These are phyloP conservation scores for Sechiopsis laciniata DNA, from an alignment of 306 rosid species.

Conservation along the genomic window DNA sequence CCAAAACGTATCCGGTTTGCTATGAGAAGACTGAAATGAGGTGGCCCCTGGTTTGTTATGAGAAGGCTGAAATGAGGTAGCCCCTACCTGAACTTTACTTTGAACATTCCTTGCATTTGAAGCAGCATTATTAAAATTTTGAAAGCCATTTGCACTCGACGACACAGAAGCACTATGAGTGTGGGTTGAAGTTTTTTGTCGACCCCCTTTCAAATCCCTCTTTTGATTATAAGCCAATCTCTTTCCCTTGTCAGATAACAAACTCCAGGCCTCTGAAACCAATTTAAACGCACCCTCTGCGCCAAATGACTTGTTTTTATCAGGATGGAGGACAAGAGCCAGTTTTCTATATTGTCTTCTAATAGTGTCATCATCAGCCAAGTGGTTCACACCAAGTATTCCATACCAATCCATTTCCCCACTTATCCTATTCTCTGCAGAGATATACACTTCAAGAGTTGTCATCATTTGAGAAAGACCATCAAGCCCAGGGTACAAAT, in stretches of 20 bases:
- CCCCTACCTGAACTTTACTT: constrained; percentile 33
- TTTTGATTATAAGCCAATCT: constrained; percentile 62
- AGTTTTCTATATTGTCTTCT: too few species aligned
- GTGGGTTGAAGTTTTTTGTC: constrained; percentile 39
- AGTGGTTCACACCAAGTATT: constrained; percentile 68
- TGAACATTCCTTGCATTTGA: constrained; percentile 48
- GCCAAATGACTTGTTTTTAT: constrained; percentile 27
- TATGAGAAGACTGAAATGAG: constrained; percentile 38
- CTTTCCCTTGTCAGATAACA: constrained; percentile 77
- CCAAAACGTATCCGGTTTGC: constrained; percentile 81
- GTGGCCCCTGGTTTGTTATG: constrained; percentile 25
- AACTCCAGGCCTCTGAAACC: constrained; percentile 94
- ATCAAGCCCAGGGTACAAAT: constrained; percentile 69
- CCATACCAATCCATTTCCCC: constrained; percentile 98
- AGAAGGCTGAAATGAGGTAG: constrained; percentile 36
- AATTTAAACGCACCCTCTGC: constrained; percentile 96
- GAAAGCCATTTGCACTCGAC: constrained; percentile 52
- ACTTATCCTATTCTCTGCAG: constrained; percentile 67
- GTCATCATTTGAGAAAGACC: constrained; percentile 81
- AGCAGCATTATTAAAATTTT: constrained; percentile 40
- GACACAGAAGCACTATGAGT: constrained; percentile 43
- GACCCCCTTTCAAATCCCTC: constrained; percentile 51
- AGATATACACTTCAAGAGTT: constrained; percentile 59
- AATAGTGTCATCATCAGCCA: constrained; percentile 40
- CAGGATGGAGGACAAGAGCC: too few species aligned